Base-by-base conservation (phyloP, 352 stramenopile genomes). In the Phytophthora podocarpi region DNA sequence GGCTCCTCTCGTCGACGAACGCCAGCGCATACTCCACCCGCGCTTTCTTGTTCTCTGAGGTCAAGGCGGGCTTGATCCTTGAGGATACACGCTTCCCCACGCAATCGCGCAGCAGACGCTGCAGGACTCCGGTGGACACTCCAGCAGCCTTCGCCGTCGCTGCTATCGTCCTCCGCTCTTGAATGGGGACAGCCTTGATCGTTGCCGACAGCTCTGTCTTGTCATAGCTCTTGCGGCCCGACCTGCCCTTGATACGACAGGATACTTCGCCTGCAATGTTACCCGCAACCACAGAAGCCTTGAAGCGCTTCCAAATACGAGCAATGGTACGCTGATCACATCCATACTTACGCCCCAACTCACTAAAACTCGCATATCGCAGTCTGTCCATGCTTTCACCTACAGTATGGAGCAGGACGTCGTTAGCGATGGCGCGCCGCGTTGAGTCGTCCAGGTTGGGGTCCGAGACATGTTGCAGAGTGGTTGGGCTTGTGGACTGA, bases 41-140 rank as follows among this genome's bases (percentile, higher is more conserved):
- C 9, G 13, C 11, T 4, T 34, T 8, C 41, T 42, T 57, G 26
- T 51, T 49, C 20, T 27, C 18, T 10, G 11, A 1, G 2, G 43
- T 55, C 12, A 49, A 18, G 12, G 12, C 23, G 16, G 32, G 42
- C 18, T 62, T 62, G 42, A 54, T 62, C 0, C 50, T 23, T 2
- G 26, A 32, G 1, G 50, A n/a, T 7, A 41, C 5, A 2, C 36
- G 11, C 11, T 26, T 21, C 18, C 41, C 15, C 10, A 42, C 16
- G 12, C 31, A 16, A 1, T 50, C 30, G 3, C 4, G 9, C 6
- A 51, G 16, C 3, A 50, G 20, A 3, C 5, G 12, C 1, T 23
- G 15, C n/a, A 60, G 18, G 2, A 52, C 15, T 2, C 16, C n/a
- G 5, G 12, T 15, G 5, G 49, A 58, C 2, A 58, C 27, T 1